Evolutionary conservation across 495 filamentous ascomycete genomes (phyloP).

Genomic region (Tetracladium marchalianum): DNA sequence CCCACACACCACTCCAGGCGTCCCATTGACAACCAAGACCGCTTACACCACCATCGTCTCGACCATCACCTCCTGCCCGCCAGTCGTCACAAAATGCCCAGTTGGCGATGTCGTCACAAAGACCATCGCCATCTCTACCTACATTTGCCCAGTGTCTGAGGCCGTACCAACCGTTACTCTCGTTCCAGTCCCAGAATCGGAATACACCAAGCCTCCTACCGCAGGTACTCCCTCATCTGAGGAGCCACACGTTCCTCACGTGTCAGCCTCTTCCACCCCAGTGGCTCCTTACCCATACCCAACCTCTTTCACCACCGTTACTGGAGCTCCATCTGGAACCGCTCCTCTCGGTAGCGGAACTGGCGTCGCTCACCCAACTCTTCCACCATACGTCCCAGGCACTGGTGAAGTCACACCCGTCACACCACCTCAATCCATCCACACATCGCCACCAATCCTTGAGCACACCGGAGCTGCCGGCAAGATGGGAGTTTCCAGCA

Average conservation of each 20-base stretch:
- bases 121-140: slow-evolving; percentile 14
- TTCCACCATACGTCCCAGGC: background rate
- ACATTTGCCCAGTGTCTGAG: slow-evolving; percentile 6
- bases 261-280: background rate
- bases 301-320: background rate
- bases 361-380: background rate
- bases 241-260: background rate
- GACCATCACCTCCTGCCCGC: slow-evolving; percentile 42
- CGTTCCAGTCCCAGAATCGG: background rate
- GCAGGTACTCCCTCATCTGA: background rate
- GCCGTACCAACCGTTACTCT: background rate
- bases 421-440: background rate
- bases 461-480: background rate
- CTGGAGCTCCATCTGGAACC: background rate
- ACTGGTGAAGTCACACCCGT: background rate
- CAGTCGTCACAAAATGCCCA: slow-evolving; percentile 49
- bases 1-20: background rate
- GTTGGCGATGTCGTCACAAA: slow-evolving; percentile 24
- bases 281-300: background rate
- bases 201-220: background rate
- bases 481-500: background rate
- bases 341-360: background rate
- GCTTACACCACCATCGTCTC: slow-evolving; percentile 10
- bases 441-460: background rate
- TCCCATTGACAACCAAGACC: background rate